phyloP scores from a whole-genome alignment of 2,329 filamentous ascomycete species.

The Cordyceps pruinosa region DNA sequence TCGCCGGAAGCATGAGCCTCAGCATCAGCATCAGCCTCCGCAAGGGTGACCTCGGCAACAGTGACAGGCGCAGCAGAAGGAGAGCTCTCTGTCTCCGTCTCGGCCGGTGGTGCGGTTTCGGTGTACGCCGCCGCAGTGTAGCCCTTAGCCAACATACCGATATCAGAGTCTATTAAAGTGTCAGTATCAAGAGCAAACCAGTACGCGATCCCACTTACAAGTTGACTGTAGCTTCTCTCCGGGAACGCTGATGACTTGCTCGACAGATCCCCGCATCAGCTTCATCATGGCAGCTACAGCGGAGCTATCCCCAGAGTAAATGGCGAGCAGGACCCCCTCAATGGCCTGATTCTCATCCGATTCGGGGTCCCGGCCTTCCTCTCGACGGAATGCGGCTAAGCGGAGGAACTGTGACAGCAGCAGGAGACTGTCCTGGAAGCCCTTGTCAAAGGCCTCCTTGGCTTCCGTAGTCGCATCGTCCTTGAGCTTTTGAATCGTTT shows the following conservation, averaged over 20 bases:
- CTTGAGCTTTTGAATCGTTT: constrained; percentile 49
- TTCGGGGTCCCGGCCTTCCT: constrained; percentile 57
- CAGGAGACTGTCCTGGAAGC: constrained; percentile 58
- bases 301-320: constrained; percentile 70
- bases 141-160: constrained; percentile 41
- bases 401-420: constrained; percentile 73
- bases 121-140: constrained; percentile 40
- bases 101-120: constrained; percentile 26
- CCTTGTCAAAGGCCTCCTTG: constrained; percentile 44
- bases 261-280: constrained; percentile 65
- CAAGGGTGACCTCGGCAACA: constrained; percentile 30
- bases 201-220: constrained; percentile 47
- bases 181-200: background rate
- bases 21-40: constrained; percentile 26
- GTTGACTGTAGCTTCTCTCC: constrained; percentile 61
- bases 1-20: background rate
- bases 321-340: constrained; percentile 69
- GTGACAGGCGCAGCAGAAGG: constrained; percentile 39
- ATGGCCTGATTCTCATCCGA: constrained; percentile 72
- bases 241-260: constrained; percentile 57
- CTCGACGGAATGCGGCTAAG: constrained; percentile 67
- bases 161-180: constrained; percentile 25
- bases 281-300: constrained; percentile 71
- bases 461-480: constrained; percentile 45
- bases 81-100: constrained; percentile 48